Percentiles rank a stretch among this genome's conserved stretches.
Conservation (phyloP, 2,329 filamentous ascomycete genomes). For the Monosporascus sp. region DNA sequence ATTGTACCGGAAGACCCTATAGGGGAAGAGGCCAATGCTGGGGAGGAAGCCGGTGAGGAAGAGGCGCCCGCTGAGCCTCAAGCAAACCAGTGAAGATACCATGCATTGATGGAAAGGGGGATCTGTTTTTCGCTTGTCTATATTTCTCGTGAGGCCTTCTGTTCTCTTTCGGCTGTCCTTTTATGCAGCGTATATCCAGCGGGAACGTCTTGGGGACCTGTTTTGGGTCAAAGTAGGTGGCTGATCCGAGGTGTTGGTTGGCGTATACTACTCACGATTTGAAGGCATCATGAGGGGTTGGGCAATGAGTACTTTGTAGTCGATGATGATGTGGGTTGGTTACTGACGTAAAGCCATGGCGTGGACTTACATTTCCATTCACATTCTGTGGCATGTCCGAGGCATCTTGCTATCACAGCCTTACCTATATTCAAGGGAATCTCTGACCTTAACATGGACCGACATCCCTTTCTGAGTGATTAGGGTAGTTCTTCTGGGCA, state of each 20-base stretch:
- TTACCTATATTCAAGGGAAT: too few species aligned
- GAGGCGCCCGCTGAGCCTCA: neutral
- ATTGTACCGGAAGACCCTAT: conserved; percentile 37
- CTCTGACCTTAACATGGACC: too few species aligned
- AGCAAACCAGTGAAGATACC: neutral
- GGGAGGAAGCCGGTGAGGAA: neutral
- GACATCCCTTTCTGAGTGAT: too few species aligned
- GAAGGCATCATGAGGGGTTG: neutral
- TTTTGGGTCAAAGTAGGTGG: neutral
- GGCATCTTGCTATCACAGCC: too few species aligned
- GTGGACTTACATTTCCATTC: too few species aligned
- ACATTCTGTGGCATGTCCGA: too few species aligned
- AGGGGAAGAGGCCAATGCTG: conserved; percentile 28
- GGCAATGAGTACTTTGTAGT: neutral
- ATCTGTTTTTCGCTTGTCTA: neutral
- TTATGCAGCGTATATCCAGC: too few species aligned
- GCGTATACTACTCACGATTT: neutral
- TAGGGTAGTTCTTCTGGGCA: too few species aligned
- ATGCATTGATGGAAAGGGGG: too few species aligned
- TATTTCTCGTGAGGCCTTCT: neutral
- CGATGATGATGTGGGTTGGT: neutral
- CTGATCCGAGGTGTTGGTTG: neutral
- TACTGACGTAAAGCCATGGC: neutral
- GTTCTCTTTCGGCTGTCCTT: neutral
- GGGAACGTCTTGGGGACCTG: neutral